Conservation (phyloP, 2,329 filamentous ascomycete species). For the Aspergillus novoparasiticus region DNA sequence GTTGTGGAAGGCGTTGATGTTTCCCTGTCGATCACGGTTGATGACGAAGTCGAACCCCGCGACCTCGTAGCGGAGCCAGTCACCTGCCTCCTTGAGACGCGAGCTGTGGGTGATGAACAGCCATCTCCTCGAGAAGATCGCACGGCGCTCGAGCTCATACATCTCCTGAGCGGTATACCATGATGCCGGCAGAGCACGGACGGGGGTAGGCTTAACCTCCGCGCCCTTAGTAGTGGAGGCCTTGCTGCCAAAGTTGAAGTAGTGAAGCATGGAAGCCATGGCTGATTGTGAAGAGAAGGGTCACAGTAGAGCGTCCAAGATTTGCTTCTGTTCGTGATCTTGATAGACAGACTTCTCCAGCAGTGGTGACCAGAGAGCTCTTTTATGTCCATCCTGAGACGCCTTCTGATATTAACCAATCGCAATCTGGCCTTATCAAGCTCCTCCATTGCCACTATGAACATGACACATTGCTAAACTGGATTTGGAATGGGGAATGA, state of each 20-base stretch:
- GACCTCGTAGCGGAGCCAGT: slow-evolving; percentile 59
- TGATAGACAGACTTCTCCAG: not conserved
- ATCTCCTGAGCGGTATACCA: slow-evolving; percentile 47
- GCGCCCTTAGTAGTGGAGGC: not conserved
- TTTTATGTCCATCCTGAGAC: not conserved
- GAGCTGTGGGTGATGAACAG: slow-evolving; percentile 37
- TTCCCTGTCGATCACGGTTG: slow-evolving; percentile 49
- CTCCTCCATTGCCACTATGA: not conserved
- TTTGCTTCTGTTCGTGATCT: not conserved
- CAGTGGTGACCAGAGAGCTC: not conserved
- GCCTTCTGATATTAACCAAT: not conserved
- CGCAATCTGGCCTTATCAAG: not conserved
- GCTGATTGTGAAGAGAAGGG: not conserved
- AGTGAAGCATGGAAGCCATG: not conserved
- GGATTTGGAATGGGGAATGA: not conserved
- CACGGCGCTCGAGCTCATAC: slow-evolving; percentile 56
- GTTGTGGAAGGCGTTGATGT: slow-evolving; percentile 62
- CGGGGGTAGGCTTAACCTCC: not conserved
- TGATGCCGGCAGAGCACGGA: slow-evolving; percentile 47
- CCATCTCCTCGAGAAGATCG: slow-evolving; percentile 58
- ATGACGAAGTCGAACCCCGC: slow-evolving; percentile 61
- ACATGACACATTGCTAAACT: not conserved
- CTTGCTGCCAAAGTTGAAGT: not conserved
- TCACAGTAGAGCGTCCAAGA: no score
- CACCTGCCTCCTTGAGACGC: slow-evolving; percentile 55